Percentiles rank a stretch among this genome's conserved stretches.
Evolutionary conservation across 148 eudicot genomes (phyloP).

Genomic region (Spergularia marina): DNA sequence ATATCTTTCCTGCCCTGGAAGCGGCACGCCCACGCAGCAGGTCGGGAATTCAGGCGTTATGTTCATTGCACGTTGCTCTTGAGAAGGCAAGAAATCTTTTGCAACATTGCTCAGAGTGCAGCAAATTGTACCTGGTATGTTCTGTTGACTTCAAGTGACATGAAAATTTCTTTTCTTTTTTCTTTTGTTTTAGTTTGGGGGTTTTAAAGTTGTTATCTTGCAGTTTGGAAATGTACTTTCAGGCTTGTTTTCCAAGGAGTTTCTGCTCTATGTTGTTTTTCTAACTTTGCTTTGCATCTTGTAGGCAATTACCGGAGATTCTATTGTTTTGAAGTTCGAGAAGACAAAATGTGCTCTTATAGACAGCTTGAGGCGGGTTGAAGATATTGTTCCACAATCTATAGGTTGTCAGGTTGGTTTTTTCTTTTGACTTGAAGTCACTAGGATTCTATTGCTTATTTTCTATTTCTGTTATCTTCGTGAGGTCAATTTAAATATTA

Average conservation of each 20-base stretch:
- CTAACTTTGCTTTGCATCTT: slow-evolving; percentile 28
- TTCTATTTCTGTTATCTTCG: background rate
- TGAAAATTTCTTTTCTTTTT: background rate
- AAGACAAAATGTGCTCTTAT: slow-evolving; percentile 75
- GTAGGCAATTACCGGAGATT: slow-evolving; percentile 95
- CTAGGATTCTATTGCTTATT: background rate
- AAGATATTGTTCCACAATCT: slow-evolving; percentile 83
- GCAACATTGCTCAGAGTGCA: slow-evolving; percentile 90
- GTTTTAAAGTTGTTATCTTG: background rate
- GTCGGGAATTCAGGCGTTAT: slow-evolving; percentile 92
- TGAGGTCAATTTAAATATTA: background rate
- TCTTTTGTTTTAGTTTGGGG: background rate
- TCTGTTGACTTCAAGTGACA: background rate
- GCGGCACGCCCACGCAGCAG: slow-evolving; percentile 92
- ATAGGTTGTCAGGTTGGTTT: slow-evolving; percentile 79
- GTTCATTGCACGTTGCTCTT: slow-evolving; percentile 85
- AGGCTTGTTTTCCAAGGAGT: background rate
- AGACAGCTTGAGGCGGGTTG: slow-evolving; percentile 80
- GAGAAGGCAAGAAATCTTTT: slow-evolving; percentile 86
- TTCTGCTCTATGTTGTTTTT: background rate
- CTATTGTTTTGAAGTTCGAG: slow-evolving; percentile 84
- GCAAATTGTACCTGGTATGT: slow-evolving; percentile 92
- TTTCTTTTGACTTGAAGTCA: slow-evolving; percentile 6
- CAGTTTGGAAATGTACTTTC: background rate
- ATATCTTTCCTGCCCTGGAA: slow-evolving; percentile 83